Evolutionary conservation across 768 basidiomycete species (phyloP).

Genomic region (Xerocomellus intermedius): DNA sequence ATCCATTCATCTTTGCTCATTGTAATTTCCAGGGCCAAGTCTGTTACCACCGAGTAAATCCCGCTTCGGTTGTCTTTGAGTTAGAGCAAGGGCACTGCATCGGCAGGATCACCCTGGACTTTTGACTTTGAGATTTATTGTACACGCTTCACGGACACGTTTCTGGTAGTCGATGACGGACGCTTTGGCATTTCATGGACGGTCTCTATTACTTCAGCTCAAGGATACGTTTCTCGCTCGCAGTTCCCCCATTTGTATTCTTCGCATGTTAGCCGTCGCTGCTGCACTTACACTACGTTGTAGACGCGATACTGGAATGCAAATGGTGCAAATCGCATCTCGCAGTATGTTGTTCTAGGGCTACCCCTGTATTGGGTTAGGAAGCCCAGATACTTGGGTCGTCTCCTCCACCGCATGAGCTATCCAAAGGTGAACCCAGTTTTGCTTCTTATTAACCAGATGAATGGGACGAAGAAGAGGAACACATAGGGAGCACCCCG

Average conservation of each 20-base stretch:
- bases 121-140: slow-evolving; percentile 6
- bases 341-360: neutral
- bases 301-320: neutral
- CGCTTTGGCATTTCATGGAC: slow-evolving; percentile 27
- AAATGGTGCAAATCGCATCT: neutral
- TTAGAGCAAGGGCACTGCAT: neutral
- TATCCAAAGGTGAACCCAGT: neutral
- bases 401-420: neutral
- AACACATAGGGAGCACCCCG: neutral
- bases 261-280: neutral
- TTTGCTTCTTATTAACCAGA: too few relatives aligned
- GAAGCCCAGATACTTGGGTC: neutral
- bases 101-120: slow-evolving; percentile 13
- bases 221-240: neutral
- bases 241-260: neutral
- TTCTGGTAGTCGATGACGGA: slow-evolving; percentile 29
- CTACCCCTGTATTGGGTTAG: neutral
- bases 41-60: slow-evolving; percentile 68
- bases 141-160: slow-evolving; percentile 22
- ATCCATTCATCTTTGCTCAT: slow-evolving; percentile 10
- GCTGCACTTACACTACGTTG: neutral
- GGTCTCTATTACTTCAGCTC: slow-evolving; percentile 2
- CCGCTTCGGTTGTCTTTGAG: neutral
- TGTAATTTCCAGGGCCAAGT: slow-evolving; percentile 56
- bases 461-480: neutral